Evolutionary conservation across 805 yeast genomes (phyloP), one percentile per base, ranked within the genome.

Genomic region (Spathaspora boniae): DNA sequence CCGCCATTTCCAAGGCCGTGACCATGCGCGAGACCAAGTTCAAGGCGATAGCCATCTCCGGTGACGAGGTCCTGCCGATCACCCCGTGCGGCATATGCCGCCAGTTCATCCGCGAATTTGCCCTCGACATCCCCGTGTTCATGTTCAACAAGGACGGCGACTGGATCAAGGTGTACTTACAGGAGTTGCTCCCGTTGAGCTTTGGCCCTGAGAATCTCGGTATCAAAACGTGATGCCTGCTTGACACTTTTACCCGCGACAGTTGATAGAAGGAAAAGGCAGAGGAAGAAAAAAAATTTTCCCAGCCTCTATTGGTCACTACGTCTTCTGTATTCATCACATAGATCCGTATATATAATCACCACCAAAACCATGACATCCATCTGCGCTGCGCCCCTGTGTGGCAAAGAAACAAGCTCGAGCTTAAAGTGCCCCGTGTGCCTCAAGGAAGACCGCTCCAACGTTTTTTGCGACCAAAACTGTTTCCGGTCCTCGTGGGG

Each of bases 31-130:
- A 65, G 37, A 52, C 44, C 4, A 32, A 43, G 16, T 73, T 82
- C 53, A 65, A 60, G 40, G 86, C 84, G 1, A 62, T 86, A 38
- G 95, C 82, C 4, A 74, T 86, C 7, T 65, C 84, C 3, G 72
- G 85, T 16, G 89, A 82, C 51, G 47, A 71, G 29, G 51, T 53
- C 1, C 72, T 71, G 2, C 73, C 80, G 20, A 79, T 84, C 8
- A 68, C 89, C 7, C 98, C 98, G 0, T 91, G 98, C 56, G 98
- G 98, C 3, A 81, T 93, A 24, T 91, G 98, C 52, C 70, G 98
- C 36, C 98, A 91, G 58, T 76, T 83, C 37, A 77, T 91, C 21
- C 68, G 96, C 25, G 98, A 91, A 56, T 91, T 89, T 56, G 75
- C 80, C 0, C 51, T 56, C 6, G 65, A 71, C 6, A 51, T 77